Base-by-base conservation (phyloP, 768 basidiomycete species). In the Atractiella rhizophila region DNA sequence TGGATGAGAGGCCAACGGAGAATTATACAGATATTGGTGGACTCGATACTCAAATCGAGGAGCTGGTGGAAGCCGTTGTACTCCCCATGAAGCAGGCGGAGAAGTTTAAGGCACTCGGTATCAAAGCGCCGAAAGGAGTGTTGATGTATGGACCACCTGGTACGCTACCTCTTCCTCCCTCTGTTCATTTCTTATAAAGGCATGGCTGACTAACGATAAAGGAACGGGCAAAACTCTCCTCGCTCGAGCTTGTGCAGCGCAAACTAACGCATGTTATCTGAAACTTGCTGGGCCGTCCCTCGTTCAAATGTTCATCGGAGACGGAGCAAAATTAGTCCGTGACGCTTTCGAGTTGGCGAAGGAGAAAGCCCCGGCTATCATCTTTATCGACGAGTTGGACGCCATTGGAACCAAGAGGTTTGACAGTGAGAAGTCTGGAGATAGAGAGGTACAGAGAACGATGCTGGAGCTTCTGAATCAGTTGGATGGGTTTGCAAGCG, bases 241-340 rank as follows among this genome's bases (percentile, higher is more conserved):
- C 39, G 91, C 91, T 28, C 74, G 91, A 59, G 91, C 91, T 31
- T 96, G 91, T 60, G 91, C 91, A 4, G 86, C 86, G 2, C 85
- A 88, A 52, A 94, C 91, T 34, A 79, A 88, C 49, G 91, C 91
- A 7, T 96, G 88, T 59, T 98, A 88, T 59, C 69, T 98, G 49
- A 96, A 98, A 60, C 71, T 98, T 21, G 91, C 91, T 27, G 91
- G 83, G 16, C 88, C 91, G 20, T 86, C 86, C 37, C 69, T 98
- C 39, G 91, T 98, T 11, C 91, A 98, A 61, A 98, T 96, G 91
- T 98, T 88, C 60, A 98, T 98, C 51, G 91, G 91, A 60, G 91
- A 96, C 59, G 91, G 91, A 54, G 91, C 91, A 40, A 96, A 94
- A 60, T 72, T 98, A 37, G 91, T 98, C 18, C 80, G 91, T 34